Evolutionary conservation across 371 early-diverging fungal species (phyloP), one percentile per base, ranked within the genome.

Genomic region (Zopfochytrium polystomum): DNA sequence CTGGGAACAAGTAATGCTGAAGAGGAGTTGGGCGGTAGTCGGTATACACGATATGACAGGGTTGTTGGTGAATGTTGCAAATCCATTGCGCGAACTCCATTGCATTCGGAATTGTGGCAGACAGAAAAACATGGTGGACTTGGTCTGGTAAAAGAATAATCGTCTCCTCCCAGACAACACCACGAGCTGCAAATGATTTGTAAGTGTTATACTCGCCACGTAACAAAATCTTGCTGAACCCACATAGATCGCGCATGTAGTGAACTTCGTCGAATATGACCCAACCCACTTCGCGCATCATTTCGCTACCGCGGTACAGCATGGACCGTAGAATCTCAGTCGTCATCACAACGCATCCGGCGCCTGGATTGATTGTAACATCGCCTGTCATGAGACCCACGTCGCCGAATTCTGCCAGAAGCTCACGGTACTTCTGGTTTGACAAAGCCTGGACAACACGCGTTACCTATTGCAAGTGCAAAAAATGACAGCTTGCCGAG

Each of bases 91-190:
- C 99, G 85, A 99, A 99, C 75, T 99, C 93, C 85, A 91, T 89
- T 25, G 99, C 99, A 68, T 99, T 99, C 22, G 99, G 99, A 69
- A 99, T 99, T 15, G 99, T 99, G 34, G 99, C 99, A 23, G 98
- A 98, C 48, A 99, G 83, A 71, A 99, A 99, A 9, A 99, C 97
- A 76, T 89, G 92, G 59, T 90, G 87, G 35, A 95, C 95, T 43
- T 90, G 88, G 61, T 90, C 88, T 27, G 99, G 99, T 46, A 99
- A 72, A 64, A 99, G 74, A 74, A 99, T 98, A 49, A 99, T 89
- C 0, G 98, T 96, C 78, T 99, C 99, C 75, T 99, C 99, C 99
- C 99, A 99, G 0, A 99, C 99, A 15, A 99, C 99, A 70, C 99
- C 99, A 67, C 99, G 91, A 52, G 68, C 78, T 74, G 55, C 6